Base-by-base conservation (phyloP, 805 yeast species). In the Candida methanosorbosa region DNA sequence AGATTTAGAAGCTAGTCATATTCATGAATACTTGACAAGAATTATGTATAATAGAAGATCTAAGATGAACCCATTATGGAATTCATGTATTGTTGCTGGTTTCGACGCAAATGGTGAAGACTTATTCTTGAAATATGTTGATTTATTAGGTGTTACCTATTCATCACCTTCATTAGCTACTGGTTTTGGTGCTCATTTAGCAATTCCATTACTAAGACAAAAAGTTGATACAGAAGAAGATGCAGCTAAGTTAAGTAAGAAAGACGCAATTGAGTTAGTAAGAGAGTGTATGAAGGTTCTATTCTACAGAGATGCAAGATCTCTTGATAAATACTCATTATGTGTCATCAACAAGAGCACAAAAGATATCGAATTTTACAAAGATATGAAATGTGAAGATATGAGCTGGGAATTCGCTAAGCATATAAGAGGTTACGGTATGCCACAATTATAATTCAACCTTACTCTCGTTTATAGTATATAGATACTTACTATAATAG, bases 41-140 rank as follows among this genome's bases (percentile, higher is more conserved):
- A 80, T 90, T 29, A 68, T 90, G 69, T 92, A 92, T 63, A 66
- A 72, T 44, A 79, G 97, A 61, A 75, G 99, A 61, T 72, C 82
- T 35, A 87, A 92, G 60, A 80, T 92, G 90, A 77, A 92, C 56
- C 99, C 99, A 18, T 68, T 87, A 44, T 92, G 97, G 97, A 92
- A 92, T 60, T 81, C 97, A 1, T 63, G 83, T 26, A 68, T 92
- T 37, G 97, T 92, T 34, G 96, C 87, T 12, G 99, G 99, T 9
- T 68, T 81, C 46, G 81, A 82, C 54, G 76, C 72, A 43, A 77
- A 77, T 38, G 49, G 56, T 27, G 69, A 64, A 31, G 68, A 73
- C 45, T 86, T 92, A 30, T 83, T 82, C 49, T 68, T 92, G 52
- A 78, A 80, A 45, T 88, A 84, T 53, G 94, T 87, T 30, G 96